Evolutionary conservation across 345 rosid genomes (phyloP).

Genomic region (Syzygium oleosum): DNA sequence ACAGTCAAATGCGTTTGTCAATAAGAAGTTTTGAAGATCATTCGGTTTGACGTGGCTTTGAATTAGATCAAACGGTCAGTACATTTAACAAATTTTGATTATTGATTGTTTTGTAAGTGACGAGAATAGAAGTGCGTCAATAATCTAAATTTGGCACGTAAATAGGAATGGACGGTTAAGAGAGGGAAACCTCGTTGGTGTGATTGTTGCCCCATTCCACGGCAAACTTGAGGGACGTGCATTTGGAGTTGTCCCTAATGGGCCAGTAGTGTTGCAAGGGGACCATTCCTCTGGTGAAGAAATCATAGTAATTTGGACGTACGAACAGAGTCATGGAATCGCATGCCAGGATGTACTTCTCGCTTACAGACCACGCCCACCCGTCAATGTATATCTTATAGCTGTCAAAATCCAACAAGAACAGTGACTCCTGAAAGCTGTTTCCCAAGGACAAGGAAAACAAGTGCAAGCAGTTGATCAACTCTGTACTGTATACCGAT

Average conservation of each 20-base stretch:
- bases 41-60: not conserved
- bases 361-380: slow-evolving; percentile 77
- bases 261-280: slow-evolving; percentile 83
- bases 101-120: not conserved
- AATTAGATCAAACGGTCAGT: not conserved
- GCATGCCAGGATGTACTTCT: slow-evolving; percentile 77
- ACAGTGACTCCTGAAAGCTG: not conserved
- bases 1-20: not conserved
- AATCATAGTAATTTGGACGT: slow-evolving; percentile 42
- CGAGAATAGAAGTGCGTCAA: not conserved
- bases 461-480: not conserved
- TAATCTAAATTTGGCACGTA: not conserved
- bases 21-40: not conserved
- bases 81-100: not conserved
- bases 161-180: not conserved
- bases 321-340: slow-evolving; percentile 48
- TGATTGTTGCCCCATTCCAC: slow-evolving; percentile 74
- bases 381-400: slow-evolving; percentile 76
- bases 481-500: slow-evolving; percentile 26
- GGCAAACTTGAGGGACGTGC: slow-evolving; percentile 51
- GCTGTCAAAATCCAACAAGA: slow-evolving; percentile 8
- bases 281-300: slow-evolving; percentile 53
- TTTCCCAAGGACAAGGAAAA: not conserved
- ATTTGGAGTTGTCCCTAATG: slow-evolving; percentile 36
- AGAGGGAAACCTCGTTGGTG: slow-evolving; percentile 10